Base-by-base conservation (phyloP, 2,329 filamentous ascomycete species). In the Colletotrichum brevisporum region DNA sequence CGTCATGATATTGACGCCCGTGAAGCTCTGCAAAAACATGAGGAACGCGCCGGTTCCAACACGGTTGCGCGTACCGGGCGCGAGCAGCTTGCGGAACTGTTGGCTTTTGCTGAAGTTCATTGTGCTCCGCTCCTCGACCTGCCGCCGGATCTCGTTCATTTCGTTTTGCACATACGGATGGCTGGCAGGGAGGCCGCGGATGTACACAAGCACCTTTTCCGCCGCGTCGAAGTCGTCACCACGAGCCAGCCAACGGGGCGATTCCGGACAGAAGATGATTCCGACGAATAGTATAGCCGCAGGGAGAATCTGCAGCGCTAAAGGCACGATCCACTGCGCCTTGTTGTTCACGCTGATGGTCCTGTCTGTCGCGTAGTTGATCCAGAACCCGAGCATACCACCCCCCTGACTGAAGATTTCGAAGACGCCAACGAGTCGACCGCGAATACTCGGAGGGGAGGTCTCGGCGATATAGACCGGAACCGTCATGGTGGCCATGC, bases 391-490 rank as follows among this genome's bases (percentile, higher is more conserved):
- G 10, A 85, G 78, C 67, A 86, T 84, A 67, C 84, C 84, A n/a
- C 82, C 83, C 4, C 84, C 77, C 10, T 84, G 84, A 15, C 86
- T 84, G 78, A 85, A 85, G 66, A 86, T 83, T 69, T 86, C 83
- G 1, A 84, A 83, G 8, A 86, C 75, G 27, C 84, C 84, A 26
- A 86, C 83, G n/a, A 86, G 83, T 18, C 85, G 75, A 73, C 86
- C 86, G 74, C 87, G 82, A 51, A 82, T 85, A 15, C 81, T 82
- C 0, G 86, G 83, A 71, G 86, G 85, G 0, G 87, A 84, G 73
- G 84, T 85, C 74, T 90, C 88, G 1, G 86, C 85, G 52, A 89
- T 85, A 75, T 89, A 90, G 45, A 89, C 83, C 2, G 87, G 88
- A 2, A 89, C 85, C 27, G 84, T 82, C 76, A 86, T 85, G 9